Evolutionary conservation across 495 filamentous ascomycete genomes (phyloP), one percentile per base, ranked within the genome.

Genomic region (Achaetomiella virescens): DNA sequence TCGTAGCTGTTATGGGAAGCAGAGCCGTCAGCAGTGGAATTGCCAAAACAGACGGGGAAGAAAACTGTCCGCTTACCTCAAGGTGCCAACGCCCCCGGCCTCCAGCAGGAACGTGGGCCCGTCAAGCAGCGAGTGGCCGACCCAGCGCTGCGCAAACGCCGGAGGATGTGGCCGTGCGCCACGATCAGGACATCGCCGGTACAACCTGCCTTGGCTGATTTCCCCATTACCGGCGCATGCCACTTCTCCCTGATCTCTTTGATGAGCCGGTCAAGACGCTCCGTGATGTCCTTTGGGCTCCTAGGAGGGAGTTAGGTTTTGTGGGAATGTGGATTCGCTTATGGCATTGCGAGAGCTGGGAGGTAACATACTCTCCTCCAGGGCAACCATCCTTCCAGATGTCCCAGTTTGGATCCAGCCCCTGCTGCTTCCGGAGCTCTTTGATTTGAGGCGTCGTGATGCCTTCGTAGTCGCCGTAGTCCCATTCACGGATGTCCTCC

Each of bases 391-490:
- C 88, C 6, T 73, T 75, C 90, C 90, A 95, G 58, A 95, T 93
- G 74, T 92, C 84, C 83, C 88, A 95, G 29, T 65, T 54, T 3
- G 71, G 63, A 49, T 81, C 74, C 27, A 89, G 68, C 3, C 83
- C 79, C 58, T 85, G 67, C 59, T 78, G 69, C 66, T 75, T 80
- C 31, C 90, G 75, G 51, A 77, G 54, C 49, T 80, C 73, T 22
- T 78, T 65, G 63, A 97, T 97, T 63, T 88, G 70, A 15, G 78
- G 68, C 52, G 80, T 86, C 7, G 88, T 95, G 68, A 95, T 81
- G 2, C 93, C 93, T 68, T 98, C 93, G 66, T 97, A 98, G 59
- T 87, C 82, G 11, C 93, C 93, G 62, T 98, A 98, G 71, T 95
- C 89, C 92, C 92, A 98, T 67, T 98, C 92, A 12, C 87, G 79